These are phyloP conservation scores for Podosphaera xanthii DNA, from an alignment of 2,329 filamentous ascomycete genomes.

Conservation along the genomic window DNA sequence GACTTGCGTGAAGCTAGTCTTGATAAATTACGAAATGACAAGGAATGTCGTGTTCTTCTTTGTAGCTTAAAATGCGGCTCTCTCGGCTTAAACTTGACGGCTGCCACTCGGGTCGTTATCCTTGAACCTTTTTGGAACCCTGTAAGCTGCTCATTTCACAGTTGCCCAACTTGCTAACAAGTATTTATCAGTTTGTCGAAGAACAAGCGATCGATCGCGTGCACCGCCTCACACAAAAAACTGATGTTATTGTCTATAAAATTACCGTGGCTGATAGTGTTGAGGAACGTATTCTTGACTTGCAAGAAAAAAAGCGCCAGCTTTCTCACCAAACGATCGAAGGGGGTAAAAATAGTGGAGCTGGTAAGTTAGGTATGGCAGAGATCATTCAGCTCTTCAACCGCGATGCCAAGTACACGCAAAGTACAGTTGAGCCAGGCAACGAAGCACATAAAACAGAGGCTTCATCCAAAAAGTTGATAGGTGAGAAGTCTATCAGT, in stretches of 20 bases:
- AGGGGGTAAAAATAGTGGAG: slow-evolving; percentile 40
- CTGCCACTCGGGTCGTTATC: slow-evolving; percentile 79
- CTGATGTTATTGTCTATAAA: slow-evolving; percentile 88
- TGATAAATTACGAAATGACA: slow-evolving; percentile 49
- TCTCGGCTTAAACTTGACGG: slow-evolving; percentile 80
- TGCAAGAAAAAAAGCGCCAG: slow-evolving; percentile 83
- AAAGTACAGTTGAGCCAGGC: slow-evolving; percentile 6
- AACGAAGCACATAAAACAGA: slow-evolving; percentile 8
- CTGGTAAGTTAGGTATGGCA: slow-evolving; percentile 70
- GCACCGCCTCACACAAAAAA: slow-evolving; percentile 88
- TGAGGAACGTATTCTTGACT: slow-evolving; percentile 79
- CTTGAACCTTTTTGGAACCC: slow-evolving; percentile 98
- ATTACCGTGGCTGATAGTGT: slow-evolving; percentile 71
- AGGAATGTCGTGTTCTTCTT: slow-evolving; percentile 56
- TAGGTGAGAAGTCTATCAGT: slow-evolving; percentile 5
- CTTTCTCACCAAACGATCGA: slow-evolving; percentile 86
- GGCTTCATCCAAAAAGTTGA: slow-evolving; percentile 13
- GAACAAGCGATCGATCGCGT: slow-evolving; percentile 98
- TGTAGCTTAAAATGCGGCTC: slow-evolving; percentile 90
- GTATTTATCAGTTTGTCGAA: slow-evolving; percentile 52
- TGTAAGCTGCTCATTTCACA: slow-evolving; percentile 5
- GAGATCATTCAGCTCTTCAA: slow-evolving; percentile 77
- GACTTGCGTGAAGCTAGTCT: slow-evolving; percentile 77
- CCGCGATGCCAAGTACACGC: slow-evolving; percentile 13
- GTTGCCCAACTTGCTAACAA: neutral